Evolutionary conservation across 2,329 filamentous ascomycete genomes (phyloP), one percentile per base, ranked within the genome.

Genomic region (Microdochium paspali): DNA sequence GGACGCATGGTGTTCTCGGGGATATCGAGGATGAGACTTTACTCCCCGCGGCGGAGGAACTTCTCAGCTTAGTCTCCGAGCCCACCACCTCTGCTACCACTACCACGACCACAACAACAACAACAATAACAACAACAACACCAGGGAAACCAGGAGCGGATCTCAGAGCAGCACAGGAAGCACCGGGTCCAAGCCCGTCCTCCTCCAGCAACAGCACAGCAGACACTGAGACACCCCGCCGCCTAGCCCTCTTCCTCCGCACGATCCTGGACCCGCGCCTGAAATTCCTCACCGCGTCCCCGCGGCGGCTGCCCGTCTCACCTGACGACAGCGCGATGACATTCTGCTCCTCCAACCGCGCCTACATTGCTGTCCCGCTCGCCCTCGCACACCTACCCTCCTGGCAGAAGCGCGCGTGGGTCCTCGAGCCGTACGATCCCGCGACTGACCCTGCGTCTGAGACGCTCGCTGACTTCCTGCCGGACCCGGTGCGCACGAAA

Each of bases 401-500:
- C 2, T 53, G 49, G 49, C 43, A 49, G 24, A 43, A 53, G 3
- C 50, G 53, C 2, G 53, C 49, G 2, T 57, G 56, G 55, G 44
- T 53, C 1, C 15, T 58, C 7, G 54, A 58, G 49, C 56, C 54
- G 1, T 55, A 57, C 10, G 52, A 57, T 21, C 50, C 51, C 0
- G 35, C 31, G 1, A 47, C 31, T 3, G 23, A 40, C 35, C 35
- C 21, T 15, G 44, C 47, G 3, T n/a, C n/a, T n/a, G 51, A 52
- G 24, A 25, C 35, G 13, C 40, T 45, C 2, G 44, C 25, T 1
- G 47, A 47, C 24, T 40, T 48, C 20, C 43, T 56, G 2, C 47
- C 51, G 13, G 31, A 46, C n/a, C 15, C 15, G 10, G n/a, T 28
- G 13, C 35, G 35, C 35, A 40, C 35, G 15, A 20, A 20, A 20